Evolutionary conservation across 208 protist species (phyloP), one percentile per base, ranked within the genome.

Genomic region (Tritrichomonas musculus): DNA sequence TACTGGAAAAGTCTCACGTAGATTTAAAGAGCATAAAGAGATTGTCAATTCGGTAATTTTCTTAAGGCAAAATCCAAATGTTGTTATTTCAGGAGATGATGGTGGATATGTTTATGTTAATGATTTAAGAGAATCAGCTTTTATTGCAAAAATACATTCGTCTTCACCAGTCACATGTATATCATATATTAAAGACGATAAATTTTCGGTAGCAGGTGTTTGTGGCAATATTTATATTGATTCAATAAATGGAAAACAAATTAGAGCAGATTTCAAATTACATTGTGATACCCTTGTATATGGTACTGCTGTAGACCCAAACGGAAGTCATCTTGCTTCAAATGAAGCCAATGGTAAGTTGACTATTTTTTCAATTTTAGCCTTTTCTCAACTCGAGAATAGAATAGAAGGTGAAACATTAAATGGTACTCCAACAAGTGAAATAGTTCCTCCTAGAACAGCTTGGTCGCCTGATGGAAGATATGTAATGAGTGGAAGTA

Each of bases 401-500:
- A 53, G 77, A 57, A 25, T 88, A 33, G 8, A 57, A 22, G 20
- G n/a, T 2, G 27, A 33, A 17, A n/a, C 44, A 39, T 5, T 0
- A 20, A 53, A 53, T 39, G 44, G 41, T 11, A 36, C 33, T 39
- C 41, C 44, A 13, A 44, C 25, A 39, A 9, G n/a, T 17, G 77
- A 88, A 49, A 57, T 88, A 39, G 47, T 88, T 8, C 77, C 77
- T 33, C 25, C 77, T 20, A 53, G 77, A 57, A 33, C 17, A 69
- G 93, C 39, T 0, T 95, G 94, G 93, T 93, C 36, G 3, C 41
- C 50, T 9, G 72, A 95, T 47, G 93, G 66, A 13, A 33, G 80
- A 36, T 66, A 94, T 11, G 94, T 96, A 4, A 93, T 93, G 17
- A 64, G 88, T 41, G 96, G 96, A 30, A 96, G 94, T 25, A 92